Evolutionary conservation across 2,329 filamentous ascomycete genomes (phyloP), one percentile per base, ranked within the genome.

Genomic region (Monilinia aucupariae): DNA sequence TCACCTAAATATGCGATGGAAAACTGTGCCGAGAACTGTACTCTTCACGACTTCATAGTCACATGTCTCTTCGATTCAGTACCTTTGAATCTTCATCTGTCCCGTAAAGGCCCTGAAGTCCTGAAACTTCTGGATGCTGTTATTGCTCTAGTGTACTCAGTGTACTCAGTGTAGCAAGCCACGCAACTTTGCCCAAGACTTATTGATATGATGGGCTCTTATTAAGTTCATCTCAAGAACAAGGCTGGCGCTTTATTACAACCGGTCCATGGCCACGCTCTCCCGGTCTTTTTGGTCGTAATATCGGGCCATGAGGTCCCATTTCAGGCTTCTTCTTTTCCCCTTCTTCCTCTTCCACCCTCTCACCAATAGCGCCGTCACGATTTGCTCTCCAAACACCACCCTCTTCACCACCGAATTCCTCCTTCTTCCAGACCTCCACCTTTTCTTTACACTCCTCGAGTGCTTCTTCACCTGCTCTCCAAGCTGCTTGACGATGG

Each of bases 351-450:
- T 54, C 25, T 60, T 70, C 60, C 45, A 72, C 55, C 13, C 55
- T 66, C 15, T 68, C 63, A 15, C 71, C 70, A 51, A 61, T 56
- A 49, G 80, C 78, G 12, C 89, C 89, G 76, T 96, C 92, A 67
- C 87, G 78, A 77, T 97, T 97, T 65, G 90, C 91, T 76, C 91
- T 87, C 92, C 92, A 97, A 51, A 94, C 82, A 8, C 82, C 81
- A 20, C 87, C 90, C 67, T 89, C 87, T 27, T 86, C 88, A 1
- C 83, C 88, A 52, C 83, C 85, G 79, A 97, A 97, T 74, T 91
- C 89, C 78, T 97, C 93, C 68, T 86, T 80, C 78, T 97, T 97
- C 93, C 93, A 97, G 49, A 99, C 87, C 79, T 99, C 94, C n/a
- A 91, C 91, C 68, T 82, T 85, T 62, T 83, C 84, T 78, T 97